Base-by-base conservation (phyloP, 345 rosid genomes). In the Pelargonium nanum region DNA sequence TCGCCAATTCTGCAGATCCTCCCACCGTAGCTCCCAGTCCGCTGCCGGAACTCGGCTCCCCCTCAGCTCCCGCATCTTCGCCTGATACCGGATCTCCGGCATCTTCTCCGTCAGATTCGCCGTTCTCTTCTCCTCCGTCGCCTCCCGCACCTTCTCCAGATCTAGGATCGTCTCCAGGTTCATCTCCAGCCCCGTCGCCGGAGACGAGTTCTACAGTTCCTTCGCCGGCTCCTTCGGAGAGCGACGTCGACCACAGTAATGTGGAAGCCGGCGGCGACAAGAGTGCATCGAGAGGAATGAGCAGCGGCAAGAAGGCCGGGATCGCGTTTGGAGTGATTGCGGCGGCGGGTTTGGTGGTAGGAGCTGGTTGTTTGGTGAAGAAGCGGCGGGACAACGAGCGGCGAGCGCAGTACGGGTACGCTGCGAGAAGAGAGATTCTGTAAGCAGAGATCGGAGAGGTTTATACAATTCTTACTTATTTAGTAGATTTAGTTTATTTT, bases 351-450 rank as follows among this genome's bases (percentile, higher is more conserved):
- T 26, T 83, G 58, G 81, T 78, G 6, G 86, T 79, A 10, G 0
- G 82, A 0, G 87, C 79, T 0, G 95, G 82, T 9, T 20, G 70
- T 25, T 76, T 85, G 57, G 74, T 78, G 68, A 86, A 81, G 81
- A 83, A 78, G 81, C 82, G 98, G 62, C 81, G 68, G 54, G 83
- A 91, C 0, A 91, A 91, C 44, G 23, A 81, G 24, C 76, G 85
- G 59, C 61, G 95, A 25, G 63, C 88, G 22, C 77, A 72, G 30
- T 83, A 78, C 30, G 69, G 77, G 19, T 73, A 73, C 64, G 81
- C 82, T 0, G 80, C 85, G 5, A 77, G 86, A 59, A 74, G 77
- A 23, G 91, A 88, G 69, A 24, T 85, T 44, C 78, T 82, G 19
- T 87, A 71, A 77, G 58, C 56, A 51, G 54, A 13, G 60, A 52